A percentile compares a stretch with the other conserved stretches of the same genome.
Evolutionary conservation across 805 yeast species (phyloP).

Genomic region (Scheffersomyces amazonensis): DNA sequence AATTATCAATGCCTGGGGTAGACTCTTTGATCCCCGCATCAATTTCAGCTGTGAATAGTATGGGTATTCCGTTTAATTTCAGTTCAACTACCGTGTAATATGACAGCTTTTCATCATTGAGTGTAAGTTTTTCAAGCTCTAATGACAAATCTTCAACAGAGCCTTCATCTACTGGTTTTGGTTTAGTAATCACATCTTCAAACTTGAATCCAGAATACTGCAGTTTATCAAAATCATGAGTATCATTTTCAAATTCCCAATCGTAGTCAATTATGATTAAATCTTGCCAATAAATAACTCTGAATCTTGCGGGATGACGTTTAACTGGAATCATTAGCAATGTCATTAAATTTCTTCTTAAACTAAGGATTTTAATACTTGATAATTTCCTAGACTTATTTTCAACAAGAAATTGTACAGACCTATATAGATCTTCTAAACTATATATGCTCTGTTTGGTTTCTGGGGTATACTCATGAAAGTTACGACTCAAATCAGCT

Average conservation of each 20-base stretch:
- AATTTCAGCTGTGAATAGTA: conserved; percentile 21
- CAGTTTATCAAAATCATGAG: conserved; percentile 2
- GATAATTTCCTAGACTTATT: conserved; percentile 1
- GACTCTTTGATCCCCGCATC: conserved; percentile 12
- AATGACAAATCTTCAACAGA: background rate
- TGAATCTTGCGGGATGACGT: conserved; percentile 10
- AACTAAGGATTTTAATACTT: conserved; percentile 11
- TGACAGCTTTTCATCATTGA: background rate
- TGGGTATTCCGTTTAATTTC: conserved; percentile 6
- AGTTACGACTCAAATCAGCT: conserved; percentile 15
- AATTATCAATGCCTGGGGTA: conserved; percentile 7
- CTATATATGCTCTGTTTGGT: conserved; percentile 10
- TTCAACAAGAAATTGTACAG: conserved; percentile 8
- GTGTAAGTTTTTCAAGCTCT: background rate
- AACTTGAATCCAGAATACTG: conserved; percentile 22
- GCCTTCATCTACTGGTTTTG: background rate
- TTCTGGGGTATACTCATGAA: conserved; percentile 8
- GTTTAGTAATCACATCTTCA: conserved; percentile 15
- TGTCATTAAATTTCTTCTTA: conserved; percentile 15
- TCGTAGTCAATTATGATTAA: conserved; percentile 17
- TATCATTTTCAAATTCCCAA: conserved; percentile 10
- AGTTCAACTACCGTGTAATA: conserved; percentile 15
- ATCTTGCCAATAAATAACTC: conserved; percentile 15
- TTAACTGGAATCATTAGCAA: conserved; percentile 19
- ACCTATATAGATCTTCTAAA: conserved; percentile 12